phyloP scores from a whole-genome alignment of 768 basidiomycete genomes.

The Auriscalpium vulgare region DNA sequence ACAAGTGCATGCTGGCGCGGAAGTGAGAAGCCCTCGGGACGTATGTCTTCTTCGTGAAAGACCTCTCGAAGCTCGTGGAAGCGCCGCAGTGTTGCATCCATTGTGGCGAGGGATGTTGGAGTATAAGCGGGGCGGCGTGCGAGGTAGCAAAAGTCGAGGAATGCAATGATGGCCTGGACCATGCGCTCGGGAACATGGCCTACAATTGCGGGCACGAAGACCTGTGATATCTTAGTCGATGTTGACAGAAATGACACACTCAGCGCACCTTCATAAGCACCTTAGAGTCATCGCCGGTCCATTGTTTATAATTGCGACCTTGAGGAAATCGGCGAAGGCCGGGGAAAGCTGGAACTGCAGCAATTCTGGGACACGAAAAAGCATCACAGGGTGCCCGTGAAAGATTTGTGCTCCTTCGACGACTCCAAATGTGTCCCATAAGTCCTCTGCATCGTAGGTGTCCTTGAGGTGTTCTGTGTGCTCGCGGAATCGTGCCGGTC shows the following conservation, averaged over 20 bases:
- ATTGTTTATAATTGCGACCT: slow-evolving; percentile 10
- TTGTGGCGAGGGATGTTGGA: background rate
- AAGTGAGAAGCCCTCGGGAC: slow-evolving; percentile 8
- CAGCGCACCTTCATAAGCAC: too few relatives aligned
- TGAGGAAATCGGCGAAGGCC: slow-evolving; percentile 3
- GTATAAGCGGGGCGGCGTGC: background rate
- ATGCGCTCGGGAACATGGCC: too few relatives aligned
- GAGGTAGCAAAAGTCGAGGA: slow-evolving; percentile 16
- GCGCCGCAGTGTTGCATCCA: background rate
- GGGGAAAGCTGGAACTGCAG: slow-evolving; percentile 10
- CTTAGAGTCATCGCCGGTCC: too few relatives aligned
- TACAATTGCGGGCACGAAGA: too few relatives aligned
- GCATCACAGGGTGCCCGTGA: too few relatives aligned
- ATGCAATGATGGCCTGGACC: background rate
- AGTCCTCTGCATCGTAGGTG: slow-evolving; percentile 4
- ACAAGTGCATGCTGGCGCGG: slow-evolving; percentile 13
- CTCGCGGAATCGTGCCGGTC: slow-evolving; percentile 5
- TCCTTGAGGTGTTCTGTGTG: slow-evolving; percentile 16
- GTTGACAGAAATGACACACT: too few relatives aligned
- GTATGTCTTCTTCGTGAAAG: slow-evolving; percentile 2
- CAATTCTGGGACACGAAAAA: slow-evolving; percentile 13
- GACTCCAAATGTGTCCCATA: slow-evolving; percentile 22
- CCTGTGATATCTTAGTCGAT: too few relatives aligned
- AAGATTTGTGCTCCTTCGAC: too few relatives aligned
- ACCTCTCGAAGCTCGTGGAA: slow-evolving; percentile 1